These are phyloP conservation scores for Prinsepia uniflora DNA, from an alignment of 306 rosid genomes.

Conservation along the genomic window DNA sequence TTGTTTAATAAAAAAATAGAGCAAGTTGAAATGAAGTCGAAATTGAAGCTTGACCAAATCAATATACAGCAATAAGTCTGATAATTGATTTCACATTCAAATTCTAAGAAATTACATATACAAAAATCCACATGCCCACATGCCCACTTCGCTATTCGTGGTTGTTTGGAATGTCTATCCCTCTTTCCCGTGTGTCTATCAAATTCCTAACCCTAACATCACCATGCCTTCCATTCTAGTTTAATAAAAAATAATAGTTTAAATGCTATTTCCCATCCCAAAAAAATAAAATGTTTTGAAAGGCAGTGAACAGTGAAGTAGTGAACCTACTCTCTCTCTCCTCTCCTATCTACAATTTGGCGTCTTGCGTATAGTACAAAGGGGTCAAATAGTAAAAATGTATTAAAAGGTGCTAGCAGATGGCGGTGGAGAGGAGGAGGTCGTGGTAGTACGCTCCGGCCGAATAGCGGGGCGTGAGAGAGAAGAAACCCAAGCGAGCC, in stretches of 20 bases:
- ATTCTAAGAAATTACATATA: no score
- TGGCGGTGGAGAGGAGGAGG: background rate
- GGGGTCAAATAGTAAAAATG: no score
- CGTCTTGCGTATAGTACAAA: background rate
- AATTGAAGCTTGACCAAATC: background rate
- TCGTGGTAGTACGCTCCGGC: slow-evolving; percentile 8
- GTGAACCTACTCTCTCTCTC: background rate
- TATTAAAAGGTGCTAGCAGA: background rate
- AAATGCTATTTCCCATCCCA: background rate
- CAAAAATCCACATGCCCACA: slow-evolving; percentile 14
- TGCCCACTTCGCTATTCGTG: slow-evolving; percentile 13
- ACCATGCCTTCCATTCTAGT: background rate
- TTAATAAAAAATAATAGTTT: background rate
- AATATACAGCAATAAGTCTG: background rate
- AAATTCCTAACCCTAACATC: background rate
- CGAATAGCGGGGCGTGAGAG: slow-evolving; percentile 32
- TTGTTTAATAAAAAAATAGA: no score
- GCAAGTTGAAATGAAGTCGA: no score
- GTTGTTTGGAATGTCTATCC: slow-evolving; percentile 13
- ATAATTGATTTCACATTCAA: background rate
- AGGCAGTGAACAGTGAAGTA: background rate
- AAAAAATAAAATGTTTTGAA: background rate
- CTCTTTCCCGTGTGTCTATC: background rate
- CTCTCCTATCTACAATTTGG: background rate
- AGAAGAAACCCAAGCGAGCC: slow-evolving; percentile 53